A percentile compares a stretch with the other conserved stretches of the same genome.
These are phyloP conservation scores for Diaporthe caulivora DNA, from an alignment of 2,329 filamentous ascomycete species.

Conservation along the genomic window DNA sequence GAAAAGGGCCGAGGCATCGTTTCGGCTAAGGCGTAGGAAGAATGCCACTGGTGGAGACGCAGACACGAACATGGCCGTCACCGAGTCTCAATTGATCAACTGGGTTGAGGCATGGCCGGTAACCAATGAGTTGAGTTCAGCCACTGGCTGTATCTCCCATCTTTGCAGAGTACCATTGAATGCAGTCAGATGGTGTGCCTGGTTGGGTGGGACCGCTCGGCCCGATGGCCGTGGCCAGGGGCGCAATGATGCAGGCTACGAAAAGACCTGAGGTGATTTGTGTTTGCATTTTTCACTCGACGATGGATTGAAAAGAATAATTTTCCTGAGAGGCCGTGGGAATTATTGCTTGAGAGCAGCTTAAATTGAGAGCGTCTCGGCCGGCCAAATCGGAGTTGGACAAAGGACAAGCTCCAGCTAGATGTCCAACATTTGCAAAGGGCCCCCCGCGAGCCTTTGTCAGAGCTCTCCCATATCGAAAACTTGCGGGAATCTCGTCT, in stretches of 20 bases:
- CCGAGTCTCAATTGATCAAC: slow-evolving; percentile 43
- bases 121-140: slow-evolving; percentile 45
- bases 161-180: background rate
- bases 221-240: background rate
- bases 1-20: background rate
- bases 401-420: background rate
- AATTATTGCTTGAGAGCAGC: background rate
- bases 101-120: slow-evolving; percentile 46
- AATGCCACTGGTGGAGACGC: background rate
- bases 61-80: slow-evolving; percentile 32
- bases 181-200: slow-evolving; percentile 2
- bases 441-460: background rate
- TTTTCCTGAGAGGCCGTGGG: too few species aligned
- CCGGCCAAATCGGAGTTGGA: background rate
- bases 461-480: background rate
- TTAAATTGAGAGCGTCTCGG: background rate
- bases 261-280: background rate
- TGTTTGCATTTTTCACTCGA: background rate
- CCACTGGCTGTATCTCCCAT: background rate
- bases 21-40: background rate
- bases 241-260: background rate
- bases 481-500: background rate
- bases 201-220: background rate
- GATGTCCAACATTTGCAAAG: background rate
- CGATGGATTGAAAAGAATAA: too few species aligned